phyloP scores from a whole-genome alignment of 106 monocot genomes.

The Posidonia australis region DNA sequence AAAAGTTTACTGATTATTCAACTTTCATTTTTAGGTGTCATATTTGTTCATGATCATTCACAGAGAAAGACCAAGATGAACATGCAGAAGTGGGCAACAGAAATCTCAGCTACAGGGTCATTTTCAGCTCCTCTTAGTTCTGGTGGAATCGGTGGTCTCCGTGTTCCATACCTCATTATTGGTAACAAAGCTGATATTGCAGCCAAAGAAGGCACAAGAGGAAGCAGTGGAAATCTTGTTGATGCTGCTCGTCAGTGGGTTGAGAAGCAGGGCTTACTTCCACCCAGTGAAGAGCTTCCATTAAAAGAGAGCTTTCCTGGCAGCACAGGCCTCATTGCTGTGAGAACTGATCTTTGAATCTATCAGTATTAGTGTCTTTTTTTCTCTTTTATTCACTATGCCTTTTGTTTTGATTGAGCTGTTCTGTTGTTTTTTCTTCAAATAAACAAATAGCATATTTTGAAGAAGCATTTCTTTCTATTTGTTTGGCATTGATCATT shows the following conservation, averaged over 20 bases:
- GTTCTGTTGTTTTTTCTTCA: no score
- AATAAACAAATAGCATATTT: no score
- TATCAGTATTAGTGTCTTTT: background rate
- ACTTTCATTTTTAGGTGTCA: conserved; percentile 42
- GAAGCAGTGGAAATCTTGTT: conserved; percentile 96
- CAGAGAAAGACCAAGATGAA: conserved; percentile 77
- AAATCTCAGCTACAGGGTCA: conserved; percentile 57
- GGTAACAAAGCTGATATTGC: conserved; percentile 86
- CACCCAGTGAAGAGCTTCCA: conserved; percentile 82
- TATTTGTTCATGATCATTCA: conserved; percentile 90
- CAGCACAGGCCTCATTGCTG: conserved; percentile 45
- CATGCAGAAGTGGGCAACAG: conserved; percentile 76
- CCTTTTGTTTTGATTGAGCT: background rate
- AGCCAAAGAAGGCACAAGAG: conserved; percentile 43
- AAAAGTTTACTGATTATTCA: no score
- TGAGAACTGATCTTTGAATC: conserved; percentile 15
- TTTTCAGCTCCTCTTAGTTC: conserved; percentile 82
- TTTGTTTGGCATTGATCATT: no score
- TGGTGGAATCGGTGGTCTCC: conserved; percentile 79
- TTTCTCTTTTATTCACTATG: background rate
- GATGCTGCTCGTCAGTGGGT: conserved; percentile 96
- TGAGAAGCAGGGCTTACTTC: conserved; percentile 86
- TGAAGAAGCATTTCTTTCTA: background rate
- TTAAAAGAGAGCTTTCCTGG: conserved; percentile 72
- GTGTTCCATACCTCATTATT: conserved; percentile 81